Percentiles rank a stretch among this genome's conserved stretches.
These are phyloP conservation scores for Klebsormidium nitens DNA, from an alignment of 139 green algal species.

Conservation along the genomic window DNA sequence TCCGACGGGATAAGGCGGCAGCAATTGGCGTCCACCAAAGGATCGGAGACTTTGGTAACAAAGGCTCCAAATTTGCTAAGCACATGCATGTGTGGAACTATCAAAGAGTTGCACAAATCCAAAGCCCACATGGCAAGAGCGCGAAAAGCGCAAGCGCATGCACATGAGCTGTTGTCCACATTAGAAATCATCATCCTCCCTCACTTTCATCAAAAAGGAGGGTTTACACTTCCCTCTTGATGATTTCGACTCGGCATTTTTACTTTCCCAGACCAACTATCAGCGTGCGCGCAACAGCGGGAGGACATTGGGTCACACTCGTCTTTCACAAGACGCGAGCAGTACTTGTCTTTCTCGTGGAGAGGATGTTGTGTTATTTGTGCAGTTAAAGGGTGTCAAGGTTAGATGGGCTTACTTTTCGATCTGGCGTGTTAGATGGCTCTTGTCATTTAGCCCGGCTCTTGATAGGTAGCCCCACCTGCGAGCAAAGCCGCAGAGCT, in stretches of 20 bases:
- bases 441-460: slow-evolving; percentile 93
- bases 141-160: no score
- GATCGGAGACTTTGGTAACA: background rate
- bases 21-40: background rate
- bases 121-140: no score
- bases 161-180: no score
- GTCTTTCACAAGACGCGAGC: background rate
- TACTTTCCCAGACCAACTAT: background rate
- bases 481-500: slow-evolving; percentile 15
- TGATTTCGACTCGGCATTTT: background rate
- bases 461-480: slow-evolving; percentile 84
- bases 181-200: no score
- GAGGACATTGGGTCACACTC: background rate
- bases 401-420: slow-evolving; percentile 71
- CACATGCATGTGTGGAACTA: background rate
- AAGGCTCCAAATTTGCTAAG: no score
- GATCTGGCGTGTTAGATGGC: slow-evolving; percentile 86
- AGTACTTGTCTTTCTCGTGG: background rate
- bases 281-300: background rate
- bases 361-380: background rate
- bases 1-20: background rate
- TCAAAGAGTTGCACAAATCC: background rate
- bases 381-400: background rate
- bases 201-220: no score
- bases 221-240: no score